Conservation (phyloP, 2,329 filamentous ascomycete species). For the Raffaelea albimanens region DNA sequence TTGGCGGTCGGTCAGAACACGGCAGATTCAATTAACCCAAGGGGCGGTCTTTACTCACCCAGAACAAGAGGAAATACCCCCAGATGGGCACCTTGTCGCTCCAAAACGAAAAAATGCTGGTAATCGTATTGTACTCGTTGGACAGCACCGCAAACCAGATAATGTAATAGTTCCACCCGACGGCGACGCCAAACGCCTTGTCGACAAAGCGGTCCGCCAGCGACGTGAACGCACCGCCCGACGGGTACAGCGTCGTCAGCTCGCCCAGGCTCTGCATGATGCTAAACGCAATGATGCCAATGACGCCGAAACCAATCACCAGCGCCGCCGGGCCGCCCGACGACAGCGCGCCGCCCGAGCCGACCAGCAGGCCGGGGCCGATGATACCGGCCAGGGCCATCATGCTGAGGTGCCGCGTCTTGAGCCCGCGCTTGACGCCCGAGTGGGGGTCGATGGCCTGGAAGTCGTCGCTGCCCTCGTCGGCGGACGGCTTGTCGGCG, state of each 20-base stretch:
- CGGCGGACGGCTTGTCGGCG: slow-evolving; percentile 19
- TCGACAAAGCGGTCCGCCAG: slow-evolving; percentile 64
- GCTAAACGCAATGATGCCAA: slow-evolving; percentile 58
- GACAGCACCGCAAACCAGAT: slow-evolving; percentile 57
- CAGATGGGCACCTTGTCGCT: slow-evolving; percentile 49
- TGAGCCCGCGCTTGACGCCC: slow-evolving; percentile 60
- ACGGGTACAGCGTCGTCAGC: slow-evolving; percentile 63
- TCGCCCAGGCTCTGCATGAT: slow-evolving; percentile 70
- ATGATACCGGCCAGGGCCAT: slow-evolving; percentile 54
- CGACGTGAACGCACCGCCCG: slow-evolving; percentile 61
- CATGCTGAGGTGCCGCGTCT: slow-evolving; percentile 59
- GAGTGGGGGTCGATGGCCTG: slow-evolving; percentile 46
- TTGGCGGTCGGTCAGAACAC: no score
- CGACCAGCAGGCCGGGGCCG: slow-evolving; percentile 64
- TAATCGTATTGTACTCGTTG: slow-evolving; percentile 64
- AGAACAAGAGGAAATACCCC: slow-evolving; percentile 67
- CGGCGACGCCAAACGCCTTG: slow-evolving; percentile 56
- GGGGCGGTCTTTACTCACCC: slow-evolving; percentile 43
- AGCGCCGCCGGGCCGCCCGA: slow-evolving; percentile 62
- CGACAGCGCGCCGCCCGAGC: slow-evolving; percentile 58
- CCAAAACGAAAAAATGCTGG: slow-evolving; percentile 58
- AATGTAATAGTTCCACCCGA: slow-evolving; percentile 65
- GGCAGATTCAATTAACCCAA: no score
- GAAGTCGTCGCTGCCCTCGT: slow-evolving; percentile 28
- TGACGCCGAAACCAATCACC: slow-evolving; percentile 63